Conservation (phyloP, 1,284 basidiomycete species). For the Cryptococcus sp. region DNA sequence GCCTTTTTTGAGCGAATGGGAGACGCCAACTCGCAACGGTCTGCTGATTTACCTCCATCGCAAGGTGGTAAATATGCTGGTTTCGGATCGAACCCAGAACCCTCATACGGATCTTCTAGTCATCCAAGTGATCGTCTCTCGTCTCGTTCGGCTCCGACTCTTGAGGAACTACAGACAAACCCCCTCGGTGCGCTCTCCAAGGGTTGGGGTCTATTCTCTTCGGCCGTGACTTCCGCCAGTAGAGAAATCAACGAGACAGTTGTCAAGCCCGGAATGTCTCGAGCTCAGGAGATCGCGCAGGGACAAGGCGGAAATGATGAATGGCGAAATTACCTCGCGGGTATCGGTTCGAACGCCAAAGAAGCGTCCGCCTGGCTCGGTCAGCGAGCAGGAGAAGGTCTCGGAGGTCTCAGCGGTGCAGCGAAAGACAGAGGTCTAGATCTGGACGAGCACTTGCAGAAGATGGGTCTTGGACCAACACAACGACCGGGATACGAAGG, state of each 20-base stretch:
- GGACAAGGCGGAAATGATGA: slow-evolving; percentile 25
- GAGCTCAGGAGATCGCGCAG: slow-evolving; percentile 28
- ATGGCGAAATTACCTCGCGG: slow-evolving; percentile 30
- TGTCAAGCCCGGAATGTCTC: slow-evolving; percentile 43
- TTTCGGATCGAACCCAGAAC: slow-evolving; percentile 42
- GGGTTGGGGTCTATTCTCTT: slow-evolving; percentile 48
- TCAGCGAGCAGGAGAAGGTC: slow-evolving; percentile 39
- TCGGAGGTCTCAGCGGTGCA: slow-evolving; percentile 40
- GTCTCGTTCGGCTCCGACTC: slow-evolving; percentile 39
- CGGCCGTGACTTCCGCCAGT: slow-evolving; percentile 38
- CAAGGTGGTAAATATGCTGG: slow-evolving; percentile 48
- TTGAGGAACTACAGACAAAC: slow-evolving; percentile 44
- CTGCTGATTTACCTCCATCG: slow-evolving; percentile 44
- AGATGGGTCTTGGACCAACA: slow-evolving; percentile 34
- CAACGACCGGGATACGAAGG: slow-evolving; percentile 11
- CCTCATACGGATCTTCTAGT: slow-evolving; percentile 11
- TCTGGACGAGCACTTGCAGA: slow-evolving; percentile 43
- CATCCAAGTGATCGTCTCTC: slow-evolving; percentile 42
- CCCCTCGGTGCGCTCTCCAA: slow-evolving; percentile 44
- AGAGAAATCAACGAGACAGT: slow-evolving; percentile 45
- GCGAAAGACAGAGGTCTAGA: slow-evolving; percentile 44
- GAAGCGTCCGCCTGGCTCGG: slow-evolving; percentile 34
- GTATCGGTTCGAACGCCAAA: slow-evolving; percentile 24
- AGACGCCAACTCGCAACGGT: slow-evolving; percentile 35
- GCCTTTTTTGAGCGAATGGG: slow-evolving; percentile 48